These are phyloP conservation scores for Quercus phellos DNA, from an alignment of 331 rosid species.

Conservation along the genomic window DNA sequence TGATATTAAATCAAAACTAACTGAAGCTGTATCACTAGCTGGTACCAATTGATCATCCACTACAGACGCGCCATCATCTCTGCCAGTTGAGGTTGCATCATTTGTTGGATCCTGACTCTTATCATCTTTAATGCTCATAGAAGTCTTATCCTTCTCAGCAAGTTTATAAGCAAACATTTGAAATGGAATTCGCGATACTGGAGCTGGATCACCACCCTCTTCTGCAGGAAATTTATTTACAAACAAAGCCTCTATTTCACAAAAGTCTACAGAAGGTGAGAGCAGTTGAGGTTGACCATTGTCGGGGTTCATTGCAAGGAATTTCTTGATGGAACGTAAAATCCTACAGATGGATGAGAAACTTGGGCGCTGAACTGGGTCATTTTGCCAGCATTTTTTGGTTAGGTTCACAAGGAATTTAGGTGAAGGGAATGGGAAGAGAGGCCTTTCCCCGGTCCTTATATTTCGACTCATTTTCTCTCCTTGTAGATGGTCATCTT, in stretches of 20 bases:
- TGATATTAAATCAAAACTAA: constrained; percentile 24
- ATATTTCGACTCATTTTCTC: constrained; percentile 59
- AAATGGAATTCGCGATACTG: constrained; percentile 63
- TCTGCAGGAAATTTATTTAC: constrained; percentile 35
- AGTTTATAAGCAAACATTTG: constrained; percentile 77
- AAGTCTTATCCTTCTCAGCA: constrained; percentile 57
- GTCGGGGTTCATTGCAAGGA: constrained; percentile 60
- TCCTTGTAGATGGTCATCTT: constrained; percentile 74
- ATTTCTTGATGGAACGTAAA: constrained; percentile 67
- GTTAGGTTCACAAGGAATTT: constrained; percentile 75
- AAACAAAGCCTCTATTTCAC: constrained; percentile 60
- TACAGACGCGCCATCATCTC: constrained; percentile 23
- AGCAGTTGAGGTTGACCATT: constrained; percentile 42
- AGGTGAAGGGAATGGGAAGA: constrained; percentile 73
- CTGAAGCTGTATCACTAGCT: constrained; percentile 25
- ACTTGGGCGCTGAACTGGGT: constrained; percentile 62
- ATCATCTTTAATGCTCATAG: constrained; percentile 23
- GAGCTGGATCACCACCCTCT: constrained; percentile 15
- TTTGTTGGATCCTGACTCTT: constrained; percentile 29
- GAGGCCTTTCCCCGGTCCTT: constrained; percentile 86
- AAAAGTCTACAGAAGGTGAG: constrained; percentile 62
- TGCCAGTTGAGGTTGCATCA: constrained; percentile 18
- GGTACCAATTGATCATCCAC: constrained; percentile 38
- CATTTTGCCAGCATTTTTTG: constrained; percentile 81
- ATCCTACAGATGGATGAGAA: constrained; percentile 90